Evolutionary conservation across 768 basidiomycete species (phyloP), one percentile per base, ranked within the genome.

Genomic region (Coprinellus micaceus): DNA sequence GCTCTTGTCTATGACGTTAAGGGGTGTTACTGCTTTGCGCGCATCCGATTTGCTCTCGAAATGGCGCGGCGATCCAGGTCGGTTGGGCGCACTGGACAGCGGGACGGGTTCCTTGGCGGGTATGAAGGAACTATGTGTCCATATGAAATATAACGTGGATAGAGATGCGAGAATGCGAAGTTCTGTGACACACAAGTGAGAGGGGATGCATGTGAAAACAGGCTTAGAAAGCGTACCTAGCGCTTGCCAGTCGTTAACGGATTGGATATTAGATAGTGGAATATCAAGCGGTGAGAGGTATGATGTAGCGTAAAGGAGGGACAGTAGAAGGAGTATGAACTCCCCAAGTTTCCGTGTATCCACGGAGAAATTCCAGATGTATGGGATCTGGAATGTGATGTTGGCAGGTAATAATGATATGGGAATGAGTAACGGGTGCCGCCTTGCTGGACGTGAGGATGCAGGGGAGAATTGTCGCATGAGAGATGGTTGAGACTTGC

Each of bases 321-420:
- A 87, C 17, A 73, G 75, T n/a, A 90, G 67, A 5, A 93, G 77
- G 3, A 91, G 64, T 26, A 77, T n/a, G 6, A 80, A 82, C 70
- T 93, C 90, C 11, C 79, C 81, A 21, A 83, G 75, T 58, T 81
- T 79, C 59, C 87, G 75, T 26, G 80, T 70, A 60, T 90, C 86
- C 26, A 87, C 77, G n/a, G 74, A 75, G 60, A 88, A 78, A 30
- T 68, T 71, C 70, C 75, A 82, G 4, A 80, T 79, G 22, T 85
- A 37, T 4, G 71, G 74, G 36, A 84, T 54, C 39, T 67, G 73
- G 29, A 85, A 55, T 51, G 76, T 74, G 36, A 84, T 56, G 25
- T 72, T 71, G 19, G 74, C 76, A 19, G 82, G 86, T 19, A 84
- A 79, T 47, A 84, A 60, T 29, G 71, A 67, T 52, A 66, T 13